Percentiles rank a stretch among this genome's conserved stretches.
Evolutionary conservation across 495 filamentous ascomycete species (phyloP).

Genomic region (Alectoria sarmentosa): DNA sequence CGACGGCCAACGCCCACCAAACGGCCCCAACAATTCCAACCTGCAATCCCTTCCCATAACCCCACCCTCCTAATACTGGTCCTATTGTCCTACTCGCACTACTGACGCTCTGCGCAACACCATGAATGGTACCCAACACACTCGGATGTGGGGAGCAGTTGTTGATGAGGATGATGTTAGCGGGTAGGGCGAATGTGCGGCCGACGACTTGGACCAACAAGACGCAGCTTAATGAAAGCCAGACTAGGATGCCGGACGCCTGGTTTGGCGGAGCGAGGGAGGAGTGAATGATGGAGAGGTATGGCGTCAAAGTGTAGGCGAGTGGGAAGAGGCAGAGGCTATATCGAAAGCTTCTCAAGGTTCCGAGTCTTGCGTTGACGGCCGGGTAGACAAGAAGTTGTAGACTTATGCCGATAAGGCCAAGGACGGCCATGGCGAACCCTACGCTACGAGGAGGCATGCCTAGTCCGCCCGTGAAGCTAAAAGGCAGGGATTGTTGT

Average conservation of each 20-base stretch:
- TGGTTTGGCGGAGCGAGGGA: slow-evolving; percentile 50
- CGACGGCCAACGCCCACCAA: slow-evolving; percentile 63
- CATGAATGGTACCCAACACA: slow-evolving; percentile 77
- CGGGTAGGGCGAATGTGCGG: slow-evolving; percentile 76
- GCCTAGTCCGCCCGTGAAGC: slow-evolving; percentile 75
- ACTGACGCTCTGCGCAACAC: slow-evolving; percentile 67
- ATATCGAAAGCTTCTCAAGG: slow-evolving; percentile 57
- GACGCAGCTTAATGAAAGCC: slow-evolving; percentile 60
- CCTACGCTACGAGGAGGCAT: slow-evolving; percentile 69
- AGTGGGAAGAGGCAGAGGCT: slow-evolving; percentile 67
- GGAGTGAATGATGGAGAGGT: slow-evolving; percentile 62
- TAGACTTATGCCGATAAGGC: slow-evolving; percentile 66
- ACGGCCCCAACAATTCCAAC: slow-evolving; percentile 67
- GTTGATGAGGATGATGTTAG: slow-evolving; percentile 71
- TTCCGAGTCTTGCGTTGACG: slow-evolving; percentile 60
- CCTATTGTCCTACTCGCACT: slow-evolving; percentile 67
- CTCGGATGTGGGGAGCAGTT: slow-evolving; percentile 77
- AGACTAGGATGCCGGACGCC: slow-evolving; percentile 59
- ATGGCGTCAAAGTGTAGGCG: slow-evolving; percentile 65
- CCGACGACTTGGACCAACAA: slow-evolving; percentile 68
- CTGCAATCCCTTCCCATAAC: slow-evolving; percentile 64
- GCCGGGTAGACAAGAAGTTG: slow-evolving; percentile 72
- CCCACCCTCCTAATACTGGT: slow-evolving; percentile 61
- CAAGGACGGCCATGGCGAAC: slow-evolving; percentile 70
- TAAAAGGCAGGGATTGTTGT: slow-evolving; percentile 49